These are phyloP conservation scores for Brettanomyces naardenensis DNA, from an alignment of 805 yeast species.

Conservation along the genomic window DNA sequence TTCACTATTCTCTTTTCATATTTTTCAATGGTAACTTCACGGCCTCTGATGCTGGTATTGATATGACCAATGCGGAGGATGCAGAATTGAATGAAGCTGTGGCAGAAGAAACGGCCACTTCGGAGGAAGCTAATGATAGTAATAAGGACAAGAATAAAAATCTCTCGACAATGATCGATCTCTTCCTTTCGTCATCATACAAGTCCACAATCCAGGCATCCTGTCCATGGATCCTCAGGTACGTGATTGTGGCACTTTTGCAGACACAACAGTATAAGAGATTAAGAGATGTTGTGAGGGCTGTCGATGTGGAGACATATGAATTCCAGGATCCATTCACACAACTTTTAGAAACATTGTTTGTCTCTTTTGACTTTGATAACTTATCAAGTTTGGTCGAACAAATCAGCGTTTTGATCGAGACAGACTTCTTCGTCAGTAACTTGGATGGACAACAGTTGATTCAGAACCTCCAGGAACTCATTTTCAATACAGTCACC, in stretches of 20 bases:
- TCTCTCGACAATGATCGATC: conserved; percentile 44
- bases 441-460: conserved; percentile 28
- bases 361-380: conserved; percentile 52
- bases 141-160: conserved; percentile 27
- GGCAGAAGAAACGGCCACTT: not conserved
- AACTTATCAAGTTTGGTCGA: conserved; percentile 39
- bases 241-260: conserved; percentile 54
- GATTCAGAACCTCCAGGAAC: conserved; percentile 15
- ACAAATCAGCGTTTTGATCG: conserved; percentile 39
- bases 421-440: conserved; percentile 50
- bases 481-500: conserved; percentile 18
- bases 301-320: conserved; percentile 53
- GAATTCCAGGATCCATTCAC: conserved; percentile 63
- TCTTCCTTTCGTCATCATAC: conserved; percentile 52
- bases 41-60: conserved; percentile 1
- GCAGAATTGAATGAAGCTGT: conserved; percentile 2
- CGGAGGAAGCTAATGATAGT: not conserved
- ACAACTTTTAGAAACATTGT: conserved; percentile 44
- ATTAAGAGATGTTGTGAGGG: conserved; percentile 49
- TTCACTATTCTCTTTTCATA: conserved; percentile 64
- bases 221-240: conserved; percentile 65
- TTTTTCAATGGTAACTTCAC: conserved; percentile 28
- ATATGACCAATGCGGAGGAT: not conserved
- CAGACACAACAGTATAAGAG: conserved; percentile 34
- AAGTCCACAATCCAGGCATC: conserved; percentile 62